phyloP scores from a whole-genome alignment of 345 rosid species.

The Aethionema arabicum region DNA sequence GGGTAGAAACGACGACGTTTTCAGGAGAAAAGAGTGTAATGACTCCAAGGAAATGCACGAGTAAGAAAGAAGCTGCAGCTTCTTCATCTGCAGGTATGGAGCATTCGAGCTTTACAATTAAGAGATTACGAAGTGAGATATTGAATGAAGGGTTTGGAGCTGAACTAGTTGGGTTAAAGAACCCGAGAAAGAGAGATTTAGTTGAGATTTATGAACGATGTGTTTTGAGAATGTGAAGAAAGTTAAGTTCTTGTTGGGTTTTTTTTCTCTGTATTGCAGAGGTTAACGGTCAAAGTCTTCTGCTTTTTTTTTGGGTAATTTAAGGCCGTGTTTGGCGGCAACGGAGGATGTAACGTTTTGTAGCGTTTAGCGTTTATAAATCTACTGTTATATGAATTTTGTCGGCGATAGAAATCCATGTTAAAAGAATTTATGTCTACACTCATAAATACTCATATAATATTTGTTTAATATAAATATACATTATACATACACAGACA shows the following conservation, averaged over 20 bases:
- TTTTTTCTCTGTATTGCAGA: not conserved
- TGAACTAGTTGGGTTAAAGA: constrained; percentile 41
- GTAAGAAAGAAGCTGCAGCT: constrained; percentile 13
- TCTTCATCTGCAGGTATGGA: constrained; percentile 29
- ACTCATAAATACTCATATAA: too few species aligned
- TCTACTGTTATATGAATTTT: too few species aligned
- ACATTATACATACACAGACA: too few species aligned
- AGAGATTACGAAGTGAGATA: constrained; percentile 43
- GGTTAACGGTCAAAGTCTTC: too few species aligned
- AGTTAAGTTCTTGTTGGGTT: constrained; percentile 10
- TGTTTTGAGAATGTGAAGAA: constrained; percentile 33
- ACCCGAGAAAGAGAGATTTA: constrained; percentile 46
- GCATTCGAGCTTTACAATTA: constrained; percentile 39
- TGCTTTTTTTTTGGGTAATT: too few species aligned
- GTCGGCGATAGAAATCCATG: too few species aligned
- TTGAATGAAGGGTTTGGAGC: constrained; percentile 39
- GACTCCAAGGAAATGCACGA: constrained; percentile 40
- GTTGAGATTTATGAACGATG: constrained; percentile 39
- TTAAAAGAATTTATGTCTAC: too few species aligned
- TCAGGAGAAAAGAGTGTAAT: constrained; percentile 16
- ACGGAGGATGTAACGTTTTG: too few species aligned
- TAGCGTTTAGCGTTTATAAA: too few species aligned
- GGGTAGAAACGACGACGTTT: constrained; percentile 30
- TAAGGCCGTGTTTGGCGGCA: too few species aligned
- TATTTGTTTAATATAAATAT: too few species aligned